Conservation (phyloP, 2,329 filamentous ascomycete genomes). For the Magnaporthiopsis poae region DNA sequence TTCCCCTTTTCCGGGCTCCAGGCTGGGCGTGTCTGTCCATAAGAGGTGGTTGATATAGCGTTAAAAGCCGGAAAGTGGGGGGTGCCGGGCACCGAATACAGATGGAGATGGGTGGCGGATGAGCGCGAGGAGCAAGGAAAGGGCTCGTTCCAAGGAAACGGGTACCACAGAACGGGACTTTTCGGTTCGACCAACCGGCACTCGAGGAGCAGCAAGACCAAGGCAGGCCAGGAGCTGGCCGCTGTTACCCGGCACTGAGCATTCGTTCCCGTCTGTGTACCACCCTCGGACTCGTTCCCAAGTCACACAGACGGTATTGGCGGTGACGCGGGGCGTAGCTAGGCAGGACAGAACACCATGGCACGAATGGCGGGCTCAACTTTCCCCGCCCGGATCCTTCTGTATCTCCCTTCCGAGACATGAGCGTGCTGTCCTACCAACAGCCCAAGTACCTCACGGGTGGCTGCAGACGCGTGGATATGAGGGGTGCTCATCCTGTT, state of each 20-base stretch:
- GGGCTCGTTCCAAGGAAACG: background rate
- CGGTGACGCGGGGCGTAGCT: background rate
- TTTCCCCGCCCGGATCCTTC: background rate
- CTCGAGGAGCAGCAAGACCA: background rate
- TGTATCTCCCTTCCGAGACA: no score
- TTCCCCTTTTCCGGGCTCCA: background rate
- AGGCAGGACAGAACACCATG: background rate
- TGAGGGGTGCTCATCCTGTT: background rate
- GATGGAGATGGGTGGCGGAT: background rate
- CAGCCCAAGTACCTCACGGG: background rate
- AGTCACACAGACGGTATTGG: background rate
- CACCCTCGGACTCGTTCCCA: no score
- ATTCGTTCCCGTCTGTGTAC: background rate
- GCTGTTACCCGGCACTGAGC: background rate
- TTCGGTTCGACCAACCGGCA: background rate
- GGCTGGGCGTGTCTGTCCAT: background rate
- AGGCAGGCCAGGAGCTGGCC: background rate
- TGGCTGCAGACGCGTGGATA: background rate
- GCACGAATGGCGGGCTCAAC: background rate
- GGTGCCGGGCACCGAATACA: background rate
- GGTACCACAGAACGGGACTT: background rate
- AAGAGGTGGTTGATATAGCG: background rate
- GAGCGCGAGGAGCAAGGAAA: background rate
- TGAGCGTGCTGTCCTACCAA: background rate
- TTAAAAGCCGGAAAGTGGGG: background rate